Base-by-base conservation (phyloP, 495 filamentous ascomycete species). In the Extremus antarcticus region DNA sequence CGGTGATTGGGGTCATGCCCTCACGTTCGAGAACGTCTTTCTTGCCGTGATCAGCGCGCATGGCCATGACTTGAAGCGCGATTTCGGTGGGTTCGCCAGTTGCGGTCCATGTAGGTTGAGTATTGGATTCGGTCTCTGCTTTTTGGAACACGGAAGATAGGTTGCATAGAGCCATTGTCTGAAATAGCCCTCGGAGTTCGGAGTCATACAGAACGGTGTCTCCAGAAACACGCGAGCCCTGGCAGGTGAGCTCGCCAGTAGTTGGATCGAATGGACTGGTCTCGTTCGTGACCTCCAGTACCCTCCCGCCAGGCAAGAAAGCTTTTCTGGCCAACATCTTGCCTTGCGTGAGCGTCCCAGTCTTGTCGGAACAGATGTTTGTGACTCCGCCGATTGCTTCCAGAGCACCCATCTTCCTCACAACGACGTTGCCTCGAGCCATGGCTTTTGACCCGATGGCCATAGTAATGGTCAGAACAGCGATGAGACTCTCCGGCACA, bases 391-490 rank as follows among this genome's bases (percentile, higher is more conserved):
- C 78, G 22, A 81, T 70, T 21, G 78, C 78, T 60, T 88, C 84
- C 13, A 87, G 66, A 3, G 82, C 78, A 19, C 83, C 74, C 40
- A 85, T 71, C 57, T 81, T 81, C 25, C 84, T 74, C 20, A 87
- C 81, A 57, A 87, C 79, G 50, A 86, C 83, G 64, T 87, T 74
- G 23, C 79, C 73, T 55, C 78, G 71, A 7, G 81, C 82, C 85
- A 88, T 88, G 43, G 80, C 78, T 66, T 82, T 84, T 10, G 81
- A 83, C 32, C 83, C 85, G 19, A 84, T 77, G 4, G 84, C 82
- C 74, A 87, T 83, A 19, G 83, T 86, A 57, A 87, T 86, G 1
- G 84, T 87, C 59, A 88, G 67, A 40, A 87, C 83, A 22, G 83
- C 85, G 47, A 86, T 85, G 48, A 88, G 73, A 58, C 81, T 86